Base-by-base conservation (phyloP, 306 rosid species). In the Cicer pinnatifidum region DNA sequence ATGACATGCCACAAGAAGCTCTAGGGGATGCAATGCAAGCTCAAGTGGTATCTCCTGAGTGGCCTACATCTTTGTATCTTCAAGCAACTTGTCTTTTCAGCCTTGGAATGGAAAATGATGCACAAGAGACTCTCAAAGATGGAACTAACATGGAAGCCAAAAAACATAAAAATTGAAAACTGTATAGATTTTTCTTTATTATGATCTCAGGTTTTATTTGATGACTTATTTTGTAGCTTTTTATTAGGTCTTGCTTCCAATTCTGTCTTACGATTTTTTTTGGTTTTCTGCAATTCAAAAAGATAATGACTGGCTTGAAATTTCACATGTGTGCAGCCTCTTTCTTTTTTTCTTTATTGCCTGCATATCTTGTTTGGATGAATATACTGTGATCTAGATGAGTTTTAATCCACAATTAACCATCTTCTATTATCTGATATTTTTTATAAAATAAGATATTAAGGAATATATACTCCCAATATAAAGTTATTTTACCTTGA, bases 1-100 rank as follows among this genome's bases (percentile, higher is more conserved):
- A 78, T 65, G 92, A 82, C 7, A 84, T 80, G 97, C 68, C 82
- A 52, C 86, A 89, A 60, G 97, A 89, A 78, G 99, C 86, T 58
- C 83, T 94, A 0, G 96, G 90, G 72, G 99, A 94, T 85, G 97
- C 99, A 0, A 91, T 94, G 97, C 99, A 94, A 73, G 97, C 99
- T 15, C 99, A 89, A 69, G 92, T 79, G 76, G 84, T 91, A 69
- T 91, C 92, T 69, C 99, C 99, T 0, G 97, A 88, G 61, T 94
- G 99, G 99, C 88, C 95, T 1, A 87, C 95, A 57, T 92, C 99
- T 78, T 72, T 89, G 58, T 91, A 91, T 71, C 99, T 94, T 67
- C 99, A 94, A 84, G 99, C 99, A 50, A 80, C 96, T 61, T 91
- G 92, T 63, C 91, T 94, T 72, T 88, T 89, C 83, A 83, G 82